These are phyloP conservation scores for Fusarium beomiforme DNA, from an alignment of 2,329 filamentous ascomycete genomes.

Conservation along the genomic window DNA sequence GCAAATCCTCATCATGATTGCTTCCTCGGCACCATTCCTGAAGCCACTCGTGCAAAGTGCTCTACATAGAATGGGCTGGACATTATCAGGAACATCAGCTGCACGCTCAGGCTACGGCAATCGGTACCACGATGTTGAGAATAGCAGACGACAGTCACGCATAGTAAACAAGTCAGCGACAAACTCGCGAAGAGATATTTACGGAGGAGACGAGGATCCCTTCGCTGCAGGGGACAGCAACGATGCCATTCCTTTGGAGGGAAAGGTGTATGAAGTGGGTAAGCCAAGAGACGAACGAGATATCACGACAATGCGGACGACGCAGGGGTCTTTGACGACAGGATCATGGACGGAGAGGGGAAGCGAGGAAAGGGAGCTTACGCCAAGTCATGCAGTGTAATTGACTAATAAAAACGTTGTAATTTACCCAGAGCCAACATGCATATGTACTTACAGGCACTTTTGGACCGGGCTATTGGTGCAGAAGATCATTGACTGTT, in stretches of 20 bases:
- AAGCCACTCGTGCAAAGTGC: conserved; percentile 4
- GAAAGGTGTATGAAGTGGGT: neutral
- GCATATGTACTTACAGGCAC: neutral
- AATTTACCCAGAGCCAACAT: neutral
- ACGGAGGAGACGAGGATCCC: conserved; percentile 6
- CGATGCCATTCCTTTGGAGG: conserved; percentile 7
- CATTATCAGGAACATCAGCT: conserved; percentile 2
- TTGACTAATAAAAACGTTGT: neutral
- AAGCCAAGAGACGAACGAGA: neutral
- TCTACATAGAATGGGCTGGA: conserved; percentile 9
- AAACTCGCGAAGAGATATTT: neutral
- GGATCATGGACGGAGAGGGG: conserved; percentile 13
- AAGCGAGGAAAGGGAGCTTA: conserved; percentile 11
- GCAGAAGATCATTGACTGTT: neutral
- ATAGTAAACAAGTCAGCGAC: neutral
- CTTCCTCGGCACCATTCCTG: conserved; percentile 11
- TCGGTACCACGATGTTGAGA: neutral
- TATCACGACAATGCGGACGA: neutral
- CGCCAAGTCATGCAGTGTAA: conserved; percentile 19
- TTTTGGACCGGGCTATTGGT: neutral
- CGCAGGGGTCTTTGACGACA: neutral
- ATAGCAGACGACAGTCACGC: neutral
- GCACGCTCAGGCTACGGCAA: conserved; percentile 5
- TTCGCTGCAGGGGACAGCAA: conserved; percentile 7
- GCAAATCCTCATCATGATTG: conserved; percentile 26